Evolutionary conservation across 1,284 basidiomycete genomes (phyloP), one percentile per base, ranked within the genome.

Genomic region (Pascua sp.): DNA sequence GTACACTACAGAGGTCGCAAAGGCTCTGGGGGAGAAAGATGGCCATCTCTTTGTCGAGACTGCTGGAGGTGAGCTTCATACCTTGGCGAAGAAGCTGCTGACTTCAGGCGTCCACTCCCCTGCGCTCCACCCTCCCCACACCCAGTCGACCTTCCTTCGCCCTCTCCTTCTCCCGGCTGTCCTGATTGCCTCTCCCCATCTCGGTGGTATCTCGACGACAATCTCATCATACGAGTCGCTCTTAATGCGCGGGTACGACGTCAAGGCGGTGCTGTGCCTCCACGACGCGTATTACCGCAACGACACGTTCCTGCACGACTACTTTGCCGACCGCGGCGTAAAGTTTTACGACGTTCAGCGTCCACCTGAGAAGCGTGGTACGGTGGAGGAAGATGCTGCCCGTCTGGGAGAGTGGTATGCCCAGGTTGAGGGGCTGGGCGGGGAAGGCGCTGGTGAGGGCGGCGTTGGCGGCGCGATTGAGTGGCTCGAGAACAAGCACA

Each of bases 161-260:
- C 86, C 90, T 1, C 83, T 91, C 36, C 90, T 90, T 59, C 82
- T 97, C 2, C 95, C 95, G 0, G 89, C 88, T 0, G 79, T 98
- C 56, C 83, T 98, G 4, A 80, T 98, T 42, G 94, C 91, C 0
- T 91, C 95, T 53, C 85, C 89, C 0, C 86, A 86, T 56, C 86
- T 98, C 2, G 95, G 95, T 15, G 95, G 95, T 1, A 98, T 98
- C 61, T 95, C 91, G 15, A 89, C 93, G 0, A 98, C 95, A 0
- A 86, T 97, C 56, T 86, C 92, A 1, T 86, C 95, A 0, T 98
- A 92, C 78, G 95, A 98, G 72, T 89, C 91, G 12, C 84, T 98
- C 11, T 70, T 86, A 4, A 77, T 97, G n/a, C 86, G 92, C 8
- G 95, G 95, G 11, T 97, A 93, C 78, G 86, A 86, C 48, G 81